Base-by-base conservation (phyloP, 2,329 filamentous ascomycete species). In the Didymella sp. region DNA sequence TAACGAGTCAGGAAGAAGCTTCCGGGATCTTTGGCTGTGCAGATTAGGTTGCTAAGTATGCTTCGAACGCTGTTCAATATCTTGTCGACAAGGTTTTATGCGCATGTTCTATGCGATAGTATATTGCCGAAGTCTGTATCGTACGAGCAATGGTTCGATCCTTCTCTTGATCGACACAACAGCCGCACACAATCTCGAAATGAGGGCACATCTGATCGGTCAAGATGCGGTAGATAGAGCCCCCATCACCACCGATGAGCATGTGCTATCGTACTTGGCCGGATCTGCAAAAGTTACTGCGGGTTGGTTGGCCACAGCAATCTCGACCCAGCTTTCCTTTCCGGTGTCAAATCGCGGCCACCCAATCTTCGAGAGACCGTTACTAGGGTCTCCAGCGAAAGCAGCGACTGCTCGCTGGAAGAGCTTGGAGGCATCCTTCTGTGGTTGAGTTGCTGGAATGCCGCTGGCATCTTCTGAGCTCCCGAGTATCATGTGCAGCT, bases 401-500 rank as follows among this genome's bases (percentile, higher is more conserved):
- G 60, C 63, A 8, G 62, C 63, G 46, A 68, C 52, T 13, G 66
- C 65, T 4, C 49, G 37, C 27, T 67, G 62, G 11, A 67, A 57
- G 19, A 67, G 48, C 37, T 25, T 53, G 4, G 54, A 51, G n/a
- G 58, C 60, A 9, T 52, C 45, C 7, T 54, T 58, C 41, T 69
- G 65, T 11, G 28, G 57, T 7, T 41, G 17, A 7, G 63, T 50
- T 7, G 57, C 45, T 22, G 61, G 46, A 4, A 64, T 30, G 1
- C 63, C 56, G 24, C 61, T 64, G 8, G 57, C 56, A 31, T 64
- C 56, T 35, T 68, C 55, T 4, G 63, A 56, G n/a, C 56, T 58
- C 6, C 67, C 66, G 28, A 71, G 61, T 21, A 70, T 56, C 58
- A 67, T 67, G 15, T 68, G 55, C 37, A 70, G 33, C 46, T 71